Evolutionary conservation across 1,284 basidiomycete genomes (phyloP), one percentile per base, ranked within the genome.

Genomic region (Porogramme epimiltina): DNA sequence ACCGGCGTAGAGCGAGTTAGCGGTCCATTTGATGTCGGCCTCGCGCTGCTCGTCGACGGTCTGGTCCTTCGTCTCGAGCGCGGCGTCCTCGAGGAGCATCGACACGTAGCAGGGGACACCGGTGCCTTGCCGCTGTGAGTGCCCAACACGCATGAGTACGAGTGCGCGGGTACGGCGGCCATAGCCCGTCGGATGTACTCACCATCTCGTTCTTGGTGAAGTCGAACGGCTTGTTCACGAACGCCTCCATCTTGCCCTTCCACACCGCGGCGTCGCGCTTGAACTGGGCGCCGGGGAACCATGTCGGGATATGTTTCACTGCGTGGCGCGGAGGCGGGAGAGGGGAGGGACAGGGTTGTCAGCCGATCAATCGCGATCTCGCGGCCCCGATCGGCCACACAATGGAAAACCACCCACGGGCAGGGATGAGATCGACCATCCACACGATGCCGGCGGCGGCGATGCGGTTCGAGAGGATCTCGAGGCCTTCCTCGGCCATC

Each of bases 1-100:
- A 63, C 73, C 74, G 19, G 76, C 71, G 61, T 85, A 89, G 82
- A 88, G 86, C n/a, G 84, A 86, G 63, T 87, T 87, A 5, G 86
- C 86, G 2, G 82, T 80, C 82, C 84, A 85, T 54, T 82, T 81
- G 44, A 89, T 70, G 55, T 88, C 85, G 53, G 82, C 81, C 57
- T 85, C 81, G 31, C 75, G 70, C 39, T 75, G 67, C 3, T 60
- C 57, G 31, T 70, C 64, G 3, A 66, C 36, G 15, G 52, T 47
- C 5, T 43, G 45, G 24, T 59, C 63, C 24, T 60, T 56, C 47
- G 65, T 68, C 47, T 49, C 58, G 3, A 60, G 55, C 8, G 52
- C 44, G 3, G 60, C 58, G 23, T 61, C 75, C 37, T 84, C 80
- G 20, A 87, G 67, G 22, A 87, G 69, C 4, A 76, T 82, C 1